Percentiles rank a stretch among this genome's conserved stretches.
phyloP scores from a whole-genome alignment of 2,329 filamentous ascomycete genomes.

The Ophiocordyceps robertsii region DNA sequence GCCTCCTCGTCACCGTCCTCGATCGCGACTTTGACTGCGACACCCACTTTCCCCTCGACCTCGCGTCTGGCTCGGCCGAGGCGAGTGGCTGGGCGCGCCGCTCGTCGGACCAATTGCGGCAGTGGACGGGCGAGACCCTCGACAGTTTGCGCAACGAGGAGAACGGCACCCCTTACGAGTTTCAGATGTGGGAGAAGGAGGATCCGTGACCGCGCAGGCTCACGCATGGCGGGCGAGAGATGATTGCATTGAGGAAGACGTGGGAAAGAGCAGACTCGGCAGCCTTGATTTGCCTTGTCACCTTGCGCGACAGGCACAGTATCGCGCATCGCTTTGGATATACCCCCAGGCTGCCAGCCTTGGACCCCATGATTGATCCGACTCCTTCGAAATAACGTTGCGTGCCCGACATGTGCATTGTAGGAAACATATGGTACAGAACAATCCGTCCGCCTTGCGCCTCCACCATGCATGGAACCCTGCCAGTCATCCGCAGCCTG shows the following conservation, averaged over 20 bases:
- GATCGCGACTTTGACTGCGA: slow-evolving; percentile 61
- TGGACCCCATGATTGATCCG: too few species aligned
- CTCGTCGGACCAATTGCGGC: slow-evolving; percentile 38
- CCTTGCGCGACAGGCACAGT: too few species aligned
- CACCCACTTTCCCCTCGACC: slow-evolving; percentile 53
- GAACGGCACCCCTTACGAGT: slow-evolving; percentile 51
- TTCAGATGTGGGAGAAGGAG: slow-evolving; percentile 58
- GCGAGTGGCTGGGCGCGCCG: slow-evolving; percentile 37
- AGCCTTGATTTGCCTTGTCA: too few species aligned
- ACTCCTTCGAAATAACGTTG: too few species aligned
- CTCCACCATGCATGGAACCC: too few species aligned
- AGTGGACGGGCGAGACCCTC: slow-evolving; percentile 54
- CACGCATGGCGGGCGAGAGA: not conserved
- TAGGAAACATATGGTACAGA: too few species aligned
- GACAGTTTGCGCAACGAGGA: slow-evolving; percentile 46
- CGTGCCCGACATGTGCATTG: too few species aligned
- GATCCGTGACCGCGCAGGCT: slow-evolving; percentile 7
- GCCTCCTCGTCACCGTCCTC: slow-evolving; percentile 60
- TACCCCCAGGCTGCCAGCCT: too few species aligned
- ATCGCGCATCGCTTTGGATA: too few species aligned
- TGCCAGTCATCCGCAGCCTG: too few species aligned
- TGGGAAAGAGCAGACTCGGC: too few species aligned
- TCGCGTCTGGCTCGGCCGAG: slow-evolving; percentile 25
- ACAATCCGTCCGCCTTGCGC: too few species aligned
- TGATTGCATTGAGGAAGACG: not conserved